A percentile compares a stretch with the other conserved stretches of the same genome.
phyloP scores from a whole-genome alignment of 2,329 filamentous ascomycete species.

The Aspergillus fischeri region DNA sequence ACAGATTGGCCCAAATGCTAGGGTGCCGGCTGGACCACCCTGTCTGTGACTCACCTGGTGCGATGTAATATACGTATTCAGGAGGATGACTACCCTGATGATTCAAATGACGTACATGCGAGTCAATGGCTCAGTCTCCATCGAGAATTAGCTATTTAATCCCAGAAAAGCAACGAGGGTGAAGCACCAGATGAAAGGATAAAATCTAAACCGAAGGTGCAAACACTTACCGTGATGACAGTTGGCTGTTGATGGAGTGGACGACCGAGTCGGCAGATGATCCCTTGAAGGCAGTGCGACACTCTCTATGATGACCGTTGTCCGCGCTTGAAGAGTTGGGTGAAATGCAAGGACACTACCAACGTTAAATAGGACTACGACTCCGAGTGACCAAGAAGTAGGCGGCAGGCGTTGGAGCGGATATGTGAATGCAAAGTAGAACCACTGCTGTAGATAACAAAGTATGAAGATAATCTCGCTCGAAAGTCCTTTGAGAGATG shows the following conservation, averaged over 20 bases:
- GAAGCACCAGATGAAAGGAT: not conserved
- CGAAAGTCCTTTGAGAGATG: not conserved
- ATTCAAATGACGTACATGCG: slow-evolving; percentile 2
- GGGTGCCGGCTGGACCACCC: slow-evolving; percentile 1
- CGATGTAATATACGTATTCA: slow-evolving; percentile 7
- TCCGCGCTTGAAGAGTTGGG: not conserved
- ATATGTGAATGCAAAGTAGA: not conserved
- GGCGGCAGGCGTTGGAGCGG: not conserved
- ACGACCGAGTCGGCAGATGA: not conserved
- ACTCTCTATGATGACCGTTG: not conserved
- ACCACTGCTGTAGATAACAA: not conserved
- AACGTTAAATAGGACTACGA: not conserved
- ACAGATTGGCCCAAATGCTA: slow-evolving; percentile 9
- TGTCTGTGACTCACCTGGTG: slow-evolving; percentile 3
- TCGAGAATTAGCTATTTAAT: not conserved
- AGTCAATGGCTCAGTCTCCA: slow-evolving; percentile 1
- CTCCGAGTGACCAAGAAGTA: not conserved
- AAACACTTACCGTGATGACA: not conserved
- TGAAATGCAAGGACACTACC: not conserved
- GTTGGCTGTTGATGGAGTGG: not conserved
- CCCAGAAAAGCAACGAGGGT: not conserved
- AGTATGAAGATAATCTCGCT: not conserved
- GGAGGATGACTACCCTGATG: not conserved
- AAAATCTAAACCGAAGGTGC: not conserved
- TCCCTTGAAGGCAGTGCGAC: not conserved